These are phyloP conservation scores for Aspergillus sp. DNA, from an alignment of 2,329 filamentous ascomycete genomes.

Conservation along the genomic window DNA sequence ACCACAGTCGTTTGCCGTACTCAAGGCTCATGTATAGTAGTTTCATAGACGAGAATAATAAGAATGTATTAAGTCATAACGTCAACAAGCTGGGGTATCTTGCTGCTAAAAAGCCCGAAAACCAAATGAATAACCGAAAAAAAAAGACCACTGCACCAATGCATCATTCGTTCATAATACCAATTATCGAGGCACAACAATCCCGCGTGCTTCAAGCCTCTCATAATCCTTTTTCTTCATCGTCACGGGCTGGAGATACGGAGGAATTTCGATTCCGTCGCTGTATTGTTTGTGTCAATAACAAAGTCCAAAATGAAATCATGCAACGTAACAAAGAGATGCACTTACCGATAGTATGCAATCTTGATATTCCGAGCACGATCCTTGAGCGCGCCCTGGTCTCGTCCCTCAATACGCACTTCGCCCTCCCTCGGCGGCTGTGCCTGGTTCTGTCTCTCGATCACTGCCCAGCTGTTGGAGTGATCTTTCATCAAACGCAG, in stretches of 20 bases:
- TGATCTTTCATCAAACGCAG: constrained; percentile 49
- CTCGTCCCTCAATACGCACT: constrained; percentile 38
- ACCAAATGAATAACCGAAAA: background rate
- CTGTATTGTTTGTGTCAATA: constrained; percentile 19
- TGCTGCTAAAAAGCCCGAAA: background rate
- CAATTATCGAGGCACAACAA: constrained; percentile 4
- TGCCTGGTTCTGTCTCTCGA: constrained; percentile 38
- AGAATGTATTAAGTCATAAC: background rate
- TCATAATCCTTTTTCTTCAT: constrained; percentile 30
- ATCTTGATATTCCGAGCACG: constrained; percentile 56
- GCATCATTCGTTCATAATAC: background rate
- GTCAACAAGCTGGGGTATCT: background rate
- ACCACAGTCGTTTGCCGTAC: background rate
- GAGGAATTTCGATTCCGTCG: constrained; percentile 35
- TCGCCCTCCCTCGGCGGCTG: constrained; percentile 30
- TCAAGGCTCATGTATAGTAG: background rate
- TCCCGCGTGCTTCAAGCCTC: constrained; percentile 12
- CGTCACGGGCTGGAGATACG: constrained; percentile 45
- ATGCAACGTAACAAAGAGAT: background rate
- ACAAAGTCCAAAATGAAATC: background rate
- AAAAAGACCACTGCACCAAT: background rate
- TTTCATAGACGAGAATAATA: background rate
- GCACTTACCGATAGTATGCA: constrained; percentile 9
- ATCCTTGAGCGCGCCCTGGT: constrained; percentile 57
- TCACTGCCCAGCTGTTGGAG: constrained; percentile 49